phyloP scores from a whole-genome alignment of 495 filamentous ascomycete species.

The Penicillium cosmopolitanum region DNA sequence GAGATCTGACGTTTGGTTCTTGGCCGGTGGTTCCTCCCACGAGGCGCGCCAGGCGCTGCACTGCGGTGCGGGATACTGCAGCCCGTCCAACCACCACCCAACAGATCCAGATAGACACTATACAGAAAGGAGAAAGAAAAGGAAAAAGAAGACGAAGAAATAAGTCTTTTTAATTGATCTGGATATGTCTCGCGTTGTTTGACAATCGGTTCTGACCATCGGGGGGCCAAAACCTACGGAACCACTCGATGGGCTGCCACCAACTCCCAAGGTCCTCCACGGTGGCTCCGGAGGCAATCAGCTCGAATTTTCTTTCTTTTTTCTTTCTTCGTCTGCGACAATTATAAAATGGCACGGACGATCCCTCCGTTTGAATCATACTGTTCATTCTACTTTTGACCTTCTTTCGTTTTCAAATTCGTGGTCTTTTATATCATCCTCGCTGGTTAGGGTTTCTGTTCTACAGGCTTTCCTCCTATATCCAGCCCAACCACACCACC shows the following conservation, averaged over 20 bases:
- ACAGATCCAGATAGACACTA: background rate
- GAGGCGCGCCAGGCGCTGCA: background rate
- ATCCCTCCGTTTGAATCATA: conserved; percentile 13
- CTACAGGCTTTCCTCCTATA: background rate
- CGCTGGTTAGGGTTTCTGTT: background rate
- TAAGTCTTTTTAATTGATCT: no score
- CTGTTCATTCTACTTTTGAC: background rate
- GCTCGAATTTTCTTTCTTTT: background rate
- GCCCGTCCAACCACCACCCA: background rate
- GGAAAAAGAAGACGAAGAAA: background rate
- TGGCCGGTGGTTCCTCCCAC: background rate
- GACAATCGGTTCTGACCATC: background rate
- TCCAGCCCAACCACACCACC: no score
- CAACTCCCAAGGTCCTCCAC: conserved; percentile 32
- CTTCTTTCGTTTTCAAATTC: background rate
- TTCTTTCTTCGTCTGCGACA: background rate
- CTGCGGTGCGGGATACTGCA: background rate
- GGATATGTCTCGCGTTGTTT: no score
- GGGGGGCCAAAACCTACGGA: conserved; percentile 2
- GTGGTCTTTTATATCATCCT: background rate
- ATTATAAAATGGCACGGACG: conserved; percentile 23
- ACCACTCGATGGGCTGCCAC: conserved; percentile 17
- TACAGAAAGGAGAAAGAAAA: background rate
- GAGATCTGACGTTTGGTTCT: conserved; percentile 2
- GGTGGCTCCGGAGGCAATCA: conserved; percentile 19